Evolutionary conservation across 2,329 filamentous ascomycete genomes (phyloP).

Genomic region (Cercospora janseana): DNA sequence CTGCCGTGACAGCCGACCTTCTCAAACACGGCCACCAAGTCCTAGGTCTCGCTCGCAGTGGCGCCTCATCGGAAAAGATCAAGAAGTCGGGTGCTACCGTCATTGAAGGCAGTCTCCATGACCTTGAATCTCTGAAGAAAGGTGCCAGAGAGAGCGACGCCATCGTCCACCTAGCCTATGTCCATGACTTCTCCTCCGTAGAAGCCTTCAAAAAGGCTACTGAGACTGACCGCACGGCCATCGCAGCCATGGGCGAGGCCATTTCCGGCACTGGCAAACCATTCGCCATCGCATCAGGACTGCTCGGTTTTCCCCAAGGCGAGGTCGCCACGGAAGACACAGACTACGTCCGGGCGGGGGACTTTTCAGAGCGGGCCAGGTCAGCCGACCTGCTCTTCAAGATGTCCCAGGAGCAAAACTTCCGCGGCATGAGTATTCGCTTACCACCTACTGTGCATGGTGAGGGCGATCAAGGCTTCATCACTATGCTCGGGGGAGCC

Average conservation of each 20-base stretch:
- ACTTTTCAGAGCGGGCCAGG: conserved; percentile 10
- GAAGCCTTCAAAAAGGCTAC: conserved; percentile 32
- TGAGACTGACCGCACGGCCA: conserved; percentile 38
- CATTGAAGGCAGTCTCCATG: conserved; percentile 43
- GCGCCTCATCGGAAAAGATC: conserved; percentile 38
- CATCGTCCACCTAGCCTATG: conserved; percentile 47
- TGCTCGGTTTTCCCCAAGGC: conserved; percentile 19
- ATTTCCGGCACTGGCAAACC: conserved; percentile 40
- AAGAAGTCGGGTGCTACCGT: conserved; percentile 42
- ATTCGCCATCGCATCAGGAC: conserved; percentile 41
- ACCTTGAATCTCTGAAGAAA: conserved; percentile 41
- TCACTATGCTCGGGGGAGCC: conserved; percentile 38
- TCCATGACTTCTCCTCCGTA: conserved; percentile 27
- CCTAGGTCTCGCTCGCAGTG: conserved; percentile 44
- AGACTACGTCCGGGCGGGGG: conserved; percentile 2
- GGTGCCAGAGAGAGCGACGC: conserved; percentile 44
- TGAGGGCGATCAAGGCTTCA: conserved; percentile 41
- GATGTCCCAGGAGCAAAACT: conserved; percentile 31
- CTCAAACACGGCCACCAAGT: conserved; percentile 44
- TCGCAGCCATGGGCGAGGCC: conserved; percentile 41
- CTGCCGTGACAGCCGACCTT: conserved; percentile 40
- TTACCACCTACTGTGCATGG: conserved; percentile 50
- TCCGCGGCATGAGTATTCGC: conserved; percentile 42
- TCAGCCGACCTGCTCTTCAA: conserved; percentile 12
- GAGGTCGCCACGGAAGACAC: conserved; percentile 17